Conservation (phyloP, 768 basidiomycete species). For the Kwoniella mangroviensis region DNA sequence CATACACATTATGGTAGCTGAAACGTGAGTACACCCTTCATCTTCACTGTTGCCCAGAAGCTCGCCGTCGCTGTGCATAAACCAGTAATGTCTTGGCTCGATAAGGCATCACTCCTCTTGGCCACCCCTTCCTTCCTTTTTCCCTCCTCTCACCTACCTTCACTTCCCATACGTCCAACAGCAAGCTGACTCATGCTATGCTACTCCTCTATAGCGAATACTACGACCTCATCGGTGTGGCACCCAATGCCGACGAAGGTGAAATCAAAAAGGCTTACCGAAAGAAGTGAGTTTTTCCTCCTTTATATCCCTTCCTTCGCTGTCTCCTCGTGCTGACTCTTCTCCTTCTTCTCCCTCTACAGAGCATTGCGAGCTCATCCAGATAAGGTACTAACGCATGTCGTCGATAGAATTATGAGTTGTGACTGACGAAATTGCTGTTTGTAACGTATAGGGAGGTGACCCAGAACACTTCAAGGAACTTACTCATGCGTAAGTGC, state of each 20-base stretch:
- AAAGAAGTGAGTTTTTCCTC: conserved; percentile 72
- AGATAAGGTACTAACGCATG: conserved; percentile 23
- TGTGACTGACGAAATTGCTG: background rate
- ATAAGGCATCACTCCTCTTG: background rate
- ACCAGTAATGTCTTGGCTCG: background rate
- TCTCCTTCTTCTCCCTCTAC: conserved; percentile 3
- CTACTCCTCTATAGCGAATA: conserved; percentile 40
- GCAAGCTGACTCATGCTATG: background rate
- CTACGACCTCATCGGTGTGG: conserved; percentile 82
- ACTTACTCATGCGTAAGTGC: conserved; percentile 62
- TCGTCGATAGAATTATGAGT: background rate
- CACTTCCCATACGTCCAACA: background rate
- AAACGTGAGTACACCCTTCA: conserved; percentile 51
- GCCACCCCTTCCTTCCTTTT: background rate
- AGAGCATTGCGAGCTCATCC: conserved; percentile 41
- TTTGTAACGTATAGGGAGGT: conserved; percentile 81
- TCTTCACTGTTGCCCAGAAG: no score
- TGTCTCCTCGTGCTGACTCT: background rate
- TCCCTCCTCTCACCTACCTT: background rate
- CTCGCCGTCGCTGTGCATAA: no score
- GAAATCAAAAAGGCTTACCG: conserved; percentile 90
- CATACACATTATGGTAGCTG: conserved; percentile 45
- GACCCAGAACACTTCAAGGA: conserved; percentile 98
- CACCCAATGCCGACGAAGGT: conserved; percentile 74
- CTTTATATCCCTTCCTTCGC: background rate